Evolutionary conservation across 2,329 filamentous ascomycete genomes (phyloP).

Genomic region (Cryphonectria radicalis): DNA sequence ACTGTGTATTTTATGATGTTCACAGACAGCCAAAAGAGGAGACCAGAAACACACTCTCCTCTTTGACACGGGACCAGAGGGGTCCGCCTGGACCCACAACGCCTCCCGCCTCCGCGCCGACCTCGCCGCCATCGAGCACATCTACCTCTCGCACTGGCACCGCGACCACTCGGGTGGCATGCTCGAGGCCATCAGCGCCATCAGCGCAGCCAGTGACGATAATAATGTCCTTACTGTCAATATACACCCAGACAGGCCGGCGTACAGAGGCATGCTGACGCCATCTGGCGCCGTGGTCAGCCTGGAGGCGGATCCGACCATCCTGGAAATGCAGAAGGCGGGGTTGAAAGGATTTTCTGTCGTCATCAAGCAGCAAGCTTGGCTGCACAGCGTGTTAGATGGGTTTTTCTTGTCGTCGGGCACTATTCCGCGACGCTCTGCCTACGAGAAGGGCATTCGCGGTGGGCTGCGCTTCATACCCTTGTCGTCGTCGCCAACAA

Average conservation of each 20-base stretch:
- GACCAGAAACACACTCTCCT: slow-evolving; percentile 50
- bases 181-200: slow-evolving; percentile 51
- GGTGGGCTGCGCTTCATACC: slow-evolving; percentile 49
- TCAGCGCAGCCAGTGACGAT: slow-evolving; percentile 42
- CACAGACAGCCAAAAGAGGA: slow-evolving; percentile 50
- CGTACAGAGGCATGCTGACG: slow-evolving; percentile 52
- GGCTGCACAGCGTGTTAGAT: slow-evolving; percentile 51
- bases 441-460: slow-evolving; percentile 53
- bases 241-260: slow-evolving; percentile 56
- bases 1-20: slow-evolving; percentile 30
- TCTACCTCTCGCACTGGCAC: slow-evolving; percentile 59
- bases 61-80: slow-evolving; percentile 59
- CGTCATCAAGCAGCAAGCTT: slow-evolving; percentile 41
- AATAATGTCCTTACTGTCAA: slow-evolving; percentile 46
- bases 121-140: slow-evolving; percentile 48
- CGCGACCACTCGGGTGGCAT: slow-evolving; percentile 59
- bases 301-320: slow-evolving; percentile 56
- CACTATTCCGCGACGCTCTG: slow-evolving; percentile 52
- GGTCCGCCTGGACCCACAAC: slow-evolving; percentile 55
- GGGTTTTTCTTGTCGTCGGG: slow-evolving; percentile 58
- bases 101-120: slow-evolving; percentile 47
- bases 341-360: slow-evolving; percentile 40
- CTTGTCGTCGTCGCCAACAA: neutral
- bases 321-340: slow-evolving; percentile 49
- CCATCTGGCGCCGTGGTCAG: slow-evolving; percentile 46